Evolutionary conservation across 768 basidiomycete genomes (phyloP).

Genomic region (Podaxis sp.): DNA sequence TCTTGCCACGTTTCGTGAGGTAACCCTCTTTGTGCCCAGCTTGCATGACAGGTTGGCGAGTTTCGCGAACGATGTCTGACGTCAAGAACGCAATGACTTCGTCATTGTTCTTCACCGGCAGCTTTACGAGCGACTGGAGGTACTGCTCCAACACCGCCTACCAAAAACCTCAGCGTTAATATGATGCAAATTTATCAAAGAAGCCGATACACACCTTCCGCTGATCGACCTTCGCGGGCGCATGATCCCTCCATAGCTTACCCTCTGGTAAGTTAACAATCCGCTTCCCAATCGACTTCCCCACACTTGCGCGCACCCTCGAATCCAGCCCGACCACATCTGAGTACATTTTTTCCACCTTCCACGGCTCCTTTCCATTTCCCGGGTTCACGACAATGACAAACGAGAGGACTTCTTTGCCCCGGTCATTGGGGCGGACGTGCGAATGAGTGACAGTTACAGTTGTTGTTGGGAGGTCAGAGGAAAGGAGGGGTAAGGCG

Average conservation of each 20-base stretch:
- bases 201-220: conserved; percentile 64
- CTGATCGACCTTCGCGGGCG: conserved; percentile 95
- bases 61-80: conserved; percentile 79
- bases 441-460: conserved; percentile 77
- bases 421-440: conserved; percentile 85
- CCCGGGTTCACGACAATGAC: conserved; percentile 74
- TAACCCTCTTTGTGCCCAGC: conserved; percentile 92
- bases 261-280: conserved; percentile 86
- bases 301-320: conserved; percentile 64
- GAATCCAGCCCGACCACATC: conserved; percentile 90
- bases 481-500: conserved; percentile 65
- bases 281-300: conserved; percentile 73
- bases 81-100: conserved; percentile 93
- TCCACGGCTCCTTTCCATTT: conserved; percentile 71
- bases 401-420: conserved; percentile 92
- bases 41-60: conserved; percentile 75
- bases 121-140: conserved; percentile 76
- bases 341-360: conserved; percentile 90
- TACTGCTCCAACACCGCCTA: conserved; percentile 83
- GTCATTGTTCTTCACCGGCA: conserved; percentile 84
- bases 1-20: conserved; percentile 94
- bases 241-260: conserved; percentile 94
- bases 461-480: conserved; percentile 72
- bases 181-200: too few species aligned
- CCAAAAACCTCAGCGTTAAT: too few species aligned